phyloP scores from a whole-genome alignment of 2,329 filamentous ascomycete species.

The Pestalotiopsis sp. region DNA sequence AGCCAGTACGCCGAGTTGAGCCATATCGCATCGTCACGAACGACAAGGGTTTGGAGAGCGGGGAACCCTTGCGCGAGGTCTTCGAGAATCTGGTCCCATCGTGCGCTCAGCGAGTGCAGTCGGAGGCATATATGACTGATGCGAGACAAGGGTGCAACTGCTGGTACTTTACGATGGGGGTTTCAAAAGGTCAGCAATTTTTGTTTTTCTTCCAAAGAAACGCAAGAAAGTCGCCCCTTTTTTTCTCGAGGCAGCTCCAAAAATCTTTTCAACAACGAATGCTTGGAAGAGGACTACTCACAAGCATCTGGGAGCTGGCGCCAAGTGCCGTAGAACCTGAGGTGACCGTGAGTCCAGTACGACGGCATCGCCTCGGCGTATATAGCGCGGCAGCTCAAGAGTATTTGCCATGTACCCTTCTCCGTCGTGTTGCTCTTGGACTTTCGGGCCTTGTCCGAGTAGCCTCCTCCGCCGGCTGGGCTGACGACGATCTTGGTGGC shows the following conservation, averaged over 20 bases:
- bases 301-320: not conserved
- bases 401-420: not conserved
- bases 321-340: not conserved
- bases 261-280: no score
- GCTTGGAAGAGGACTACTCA: not conserved
- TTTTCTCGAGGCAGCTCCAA: not conserved
- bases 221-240: not conserved
- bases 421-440: not conserved
- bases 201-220: not conserved
- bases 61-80: not conserved
- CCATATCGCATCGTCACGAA: not conserved
- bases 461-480: not conserved
- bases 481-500: not conserved
- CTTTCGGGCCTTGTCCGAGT: not conserved
- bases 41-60: not conserved
- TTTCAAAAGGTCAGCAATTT: not conserved
- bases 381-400: not conserved
- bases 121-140: not conserved
- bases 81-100: not conserved
- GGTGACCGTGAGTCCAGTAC: not conserved
- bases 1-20: not conserved
- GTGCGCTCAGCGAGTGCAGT: not conserved
- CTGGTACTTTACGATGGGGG: not conserved
- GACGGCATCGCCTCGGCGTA: not conserved
- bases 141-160: not conserved